phyloP scores from a whole-genome alignment of 257 asterid genomes.

The Perilla frutescens region DNA sequence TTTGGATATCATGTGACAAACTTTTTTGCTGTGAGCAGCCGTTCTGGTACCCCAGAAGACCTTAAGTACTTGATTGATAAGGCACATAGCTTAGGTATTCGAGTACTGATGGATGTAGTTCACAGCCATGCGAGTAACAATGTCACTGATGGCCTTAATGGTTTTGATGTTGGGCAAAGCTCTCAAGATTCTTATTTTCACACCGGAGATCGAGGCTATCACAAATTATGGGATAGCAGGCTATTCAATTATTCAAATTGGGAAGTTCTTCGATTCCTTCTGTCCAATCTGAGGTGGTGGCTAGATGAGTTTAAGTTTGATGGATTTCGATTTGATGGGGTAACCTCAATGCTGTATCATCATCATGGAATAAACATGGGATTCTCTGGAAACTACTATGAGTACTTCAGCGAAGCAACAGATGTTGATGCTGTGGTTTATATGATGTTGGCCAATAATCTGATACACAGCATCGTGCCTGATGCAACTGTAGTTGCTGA shows the following conservation, averaged over 20 bases:
- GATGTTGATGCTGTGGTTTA: slow-evolving; percentile 96
- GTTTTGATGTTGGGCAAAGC: slow-evolving; percentile 89
- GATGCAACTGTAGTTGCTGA: slow-evolving; percentile 93
- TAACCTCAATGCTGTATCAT: slow-evolving; percentile 94
- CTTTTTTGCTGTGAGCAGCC: slow-evolving; percentile 91
- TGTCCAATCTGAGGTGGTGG: slow-evolving; percentile 98
- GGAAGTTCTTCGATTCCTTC: slow-evolving; percentile 98
- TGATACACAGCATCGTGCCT: slow-evolving; percentile 76
- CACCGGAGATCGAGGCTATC: slow-evolving; percentile 86
- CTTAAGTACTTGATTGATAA: slow-evolving; percentile 91
- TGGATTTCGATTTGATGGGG: slow-evolving; percentile 97
- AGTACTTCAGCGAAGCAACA: slow-evolving; percentile 85
- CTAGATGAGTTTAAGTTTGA: slow-evolving; percentile 89
- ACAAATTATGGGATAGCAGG: slow-evolving; percentile 92
- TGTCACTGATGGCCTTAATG: slow-evolving; percentile 86
- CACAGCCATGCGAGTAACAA: slow-evolving; percentile 97
- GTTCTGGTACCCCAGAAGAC: slow-evolving; percentile 97
- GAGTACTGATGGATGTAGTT: slow-evolving; percentile 87
- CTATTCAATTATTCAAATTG: slow-evolving; percentile 88
- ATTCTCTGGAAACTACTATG: slow-evolving; percentile 80
- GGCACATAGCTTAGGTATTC: slow-evolving; percentile 92
- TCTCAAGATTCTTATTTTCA: slow-evolving; percentile 96
- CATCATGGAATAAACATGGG: slow-evolving; percentile 88
- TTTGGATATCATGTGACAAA: slow-evolving; percentile 96
- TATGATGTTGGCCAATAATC: slow-evolving; percentile 87